Conservation (phyloP, 2,329 filamentous ascomycete species). For the Sclerotinia nivalis region DNA sequence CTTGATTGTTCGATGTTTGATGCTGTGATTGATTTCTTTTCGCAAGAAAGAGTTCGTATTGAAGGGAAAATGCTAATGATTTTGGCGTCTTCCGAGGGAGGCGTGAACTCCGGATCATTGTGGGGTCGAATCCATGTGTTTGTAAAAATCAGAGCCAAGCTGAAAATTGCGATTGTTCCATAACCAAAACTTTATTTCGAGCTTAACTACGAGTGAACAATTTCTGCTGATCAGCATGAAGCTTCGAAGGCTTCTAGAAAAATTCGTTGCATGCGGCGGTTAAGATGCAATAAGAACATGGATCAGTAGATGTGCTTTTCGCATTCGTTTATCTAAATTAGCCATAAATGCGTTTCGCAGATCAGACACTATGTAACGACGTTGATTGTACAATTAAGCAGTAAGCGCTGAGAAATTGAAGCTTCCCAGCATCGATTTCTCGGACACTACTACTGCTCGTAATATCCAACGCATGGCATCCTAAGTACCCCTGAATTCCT, state of each 20-base stretch:
- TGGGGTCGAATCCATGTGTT: no score
- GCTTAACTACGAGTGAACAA: no score
- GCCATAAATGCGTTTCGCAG: neutral
- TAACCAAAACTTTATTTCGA: no score
- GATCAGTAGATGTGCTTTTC: neutral
- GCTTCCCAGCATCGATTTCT: neutral
- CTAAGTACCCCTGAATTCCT: neutral
- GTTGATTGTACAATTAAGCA: neutral
- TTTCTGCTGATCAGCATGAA: neutral
- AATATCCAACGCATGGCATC: neutral
- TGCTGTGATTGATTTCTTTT: neutral
- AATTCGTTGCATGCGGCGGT: no score
- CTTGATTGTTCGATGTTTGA: neutral
- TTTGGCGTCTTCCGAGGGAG: no score
- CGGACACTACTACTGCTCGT: neutral
- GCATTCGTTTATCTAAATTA: neutral
- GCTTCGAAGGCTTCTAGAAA: conserved; percentile 12
- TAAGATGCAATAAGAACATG: neutral
- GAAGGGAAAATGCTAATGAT: no score
- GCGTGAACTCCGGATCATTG: neutral
- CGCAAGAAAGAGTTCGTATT: neutral
- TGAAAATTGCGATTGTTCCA: no score
- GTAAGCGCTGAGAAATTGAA: neutral
- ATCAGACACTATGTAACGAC: neutral
- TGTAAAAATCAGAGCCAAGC: neutral